phyloP scores from a whole-genome alignment of 768 basidiomycete species.

The Termitomyces sp. region DNA sequence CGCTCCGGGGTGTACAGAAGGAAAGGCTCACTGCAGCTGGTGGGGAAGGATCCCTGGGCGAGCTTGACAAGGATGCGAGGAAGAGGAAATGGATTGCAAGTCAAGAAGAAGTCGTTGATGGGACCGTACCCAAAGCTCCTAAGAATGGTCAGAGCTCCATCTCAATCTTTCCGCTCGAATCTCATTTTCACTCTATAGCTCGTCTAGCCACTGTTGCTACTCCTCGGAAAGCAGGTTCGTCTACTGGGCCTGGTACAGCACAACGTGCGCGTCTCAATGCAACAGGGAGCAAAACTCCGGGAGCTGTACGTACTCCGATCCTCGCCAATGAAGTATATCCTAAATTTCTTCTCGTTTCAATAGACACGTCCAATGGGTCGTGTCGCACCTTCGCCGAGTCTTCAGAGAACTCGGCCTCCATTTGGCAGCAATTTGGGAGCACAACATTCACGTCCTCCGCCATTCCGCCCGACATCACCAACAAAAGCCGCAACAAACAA shows the following conservation, averaged over 20 bases:
- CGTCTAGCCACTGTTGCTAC: slow-evolving; percentile 40
- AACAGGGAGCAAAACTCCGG: slow-evolving; percentile 37
- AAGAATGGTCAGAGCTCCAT: slow-evolving; percentile 51
- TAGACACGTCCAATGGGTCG: slow-evolving; percentile 31
- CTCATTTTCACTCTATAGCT: slow-evolving; percentile 24
- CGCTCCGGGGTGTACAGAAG: slow-evolving; percentile 62
- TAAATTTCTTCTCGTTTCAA: neutral
- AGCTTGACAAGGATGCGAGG: slow-evolving; percentile 61
- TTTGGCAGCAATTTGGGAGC: slow-evolving; percentile 30
- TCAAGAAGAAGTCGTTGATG: slow-evolving; percentile 43
- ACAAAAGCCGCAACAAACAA: slow-evolving; percentile 32
- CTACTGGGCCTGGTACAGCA: slow-evolving; percentile 48
- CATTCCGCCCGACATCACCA: slow-evolving; percentile 46
- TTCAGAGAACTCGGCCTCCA: slow-evolving; percentile 41
- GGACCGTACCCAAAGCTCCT: slow-evolving; percentile 32
- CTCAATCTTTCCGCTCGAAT: neutral
- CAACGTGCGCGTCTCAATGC: slow-evolving; percentile 39
- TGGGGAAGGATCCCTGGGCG: slow-evolving; percentile 42
- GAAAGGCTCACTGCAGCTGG: slow-evolving; percentile 50
- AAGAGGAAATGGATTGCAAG: slow-evolving; percentile 77
- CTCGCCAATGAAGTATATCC: neutral
- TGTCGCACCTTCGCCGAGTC: slow-evolving; percentile 35
- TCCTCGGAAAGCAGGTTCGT: slow-evolving; percentile 47
- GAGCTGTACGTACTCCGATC: slow-evolving; percentile 23
- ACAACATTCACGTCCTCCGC: slow-evolving; percentile 24